Base-by-base conservation (phyloP, 1,139 yeast genomes). In the Lodderomyces theae region DNA sequence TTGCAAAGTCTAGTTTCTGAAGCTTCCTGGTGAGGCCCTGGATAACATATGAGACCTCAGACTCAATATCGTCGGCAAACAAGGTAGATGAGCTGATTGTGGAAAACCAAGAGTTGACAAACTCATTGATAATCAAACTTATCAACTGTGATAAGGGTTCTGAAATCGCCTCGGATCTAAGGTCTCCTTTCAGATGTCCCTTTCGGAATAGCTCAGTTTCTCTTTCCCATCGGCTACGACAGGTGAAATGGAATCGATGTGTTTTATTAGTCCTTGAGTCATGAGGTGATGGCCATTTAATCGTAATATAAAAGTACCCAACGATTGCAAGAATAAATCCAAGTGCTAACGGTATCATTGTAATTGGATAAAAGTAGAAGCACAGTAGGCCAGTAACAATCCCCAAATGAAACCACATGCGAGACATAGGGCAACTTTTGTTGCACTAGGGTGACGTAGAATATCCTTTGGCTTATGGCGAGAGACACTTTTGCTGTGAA, bases 81-180 rank as follows among this genome's bases (percentile, higher is more conserved):
- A 70, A 53, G 1, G 60, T 48, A 38, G 77, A 74, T 0, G 57
- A 43, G 0, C 86, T 74, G 6, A 84, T 70, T 12, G 63, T 62
- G 3, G 54, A 47, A 51, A 68, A 86, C 97, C 97, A 89, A 3
- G 77, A 57, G 34, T 63, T 57, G 1, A 89, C 71, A 56, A 85
- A 88, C 48, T 82, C 85, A 10, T 77, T 58, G 2, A 84, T 50
- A 1, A 87, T 65, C 19, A 76, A 58, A 28, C 70, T 68, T 1
- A 83, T 61, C 7, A 88, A 28, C 12, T 39, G 32, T 7, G 18
- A 15, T 15, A 28, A 7, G 5, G n/a, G 15, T 5, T 4, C 18
- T 13, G 31, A 28, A 5, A 13, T 15, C 5, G n/a, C 10, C 11
- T 28, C 18, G n/a, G 31, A 28, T n/a, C 9, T n/a, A n/a, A n/a